These are phyloP conservation scores for Neurospora sp. DNA, from an alignment of 495 filamentous ascomycete species.

Conservation along the genomic window DNA sequence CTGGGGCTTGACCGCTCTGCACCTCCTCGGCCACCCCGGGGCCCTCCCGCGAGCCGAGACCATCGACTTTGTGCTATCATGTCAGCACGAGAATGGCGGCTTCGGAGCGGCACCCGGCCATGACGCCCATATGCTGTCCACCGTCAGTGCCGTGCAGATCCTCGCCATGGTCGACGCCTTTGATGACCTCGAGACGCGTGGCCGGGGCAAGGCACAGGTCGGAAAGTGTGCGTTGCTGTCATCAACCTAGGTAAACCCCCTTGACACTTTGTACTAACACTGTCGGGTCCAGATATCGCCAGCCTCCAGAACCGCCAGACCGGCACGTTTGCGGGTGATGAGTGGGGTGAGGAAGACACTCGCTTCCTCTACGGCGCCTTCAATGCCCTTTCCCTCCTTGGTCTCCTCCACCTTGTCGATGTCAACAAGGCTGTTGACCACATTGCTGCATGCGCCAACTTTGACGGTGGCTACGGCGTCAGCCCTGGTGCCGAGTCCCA, in stretches of 20 bases:
- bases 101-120: constrained; percentile 92
- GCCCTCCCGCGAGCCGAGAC: constrained; percentile 72
- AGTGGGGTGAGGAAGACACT: constrained; percentile 94
- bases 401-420: constrained; percentile 59
- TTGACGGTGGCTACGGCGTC: constrained; percentile 88
- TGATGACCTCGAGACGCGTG: constrained; percentile 63
- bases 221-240: constrained; percentile 52
- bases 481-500: constrained; percentile 86
- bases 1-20: constrained; percentile 85
- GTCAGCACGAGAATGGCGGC: constrained; percentile 76
- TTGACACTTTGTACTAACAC: constrained; percentile 5
- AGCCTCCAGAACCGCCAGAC: constrained; percentile 67
- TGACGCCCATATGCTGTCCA: constrained; percentile 92
- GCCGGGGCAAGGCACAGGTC: constrained; percentile 60
- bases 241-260: not conserved
- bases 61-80: constrained; percentile 85
- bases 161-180: constrained; percentile 76
- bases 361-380: constrained; percentile 85
- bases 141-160: constrained; percentile 87
- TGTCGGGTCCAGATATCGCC: constrained; percentile 60
- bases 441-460: constrained; percentile 73
- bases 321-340: constrained; percentile 83
- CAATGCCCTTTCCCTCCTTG: constrained; percentile 75
- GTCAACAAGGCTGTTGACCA: constrained; percentile 68
- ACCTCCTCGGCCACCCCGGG: constrained; percentile 71